Percentiles rank a stretch among this genome's conserved stretches.
phyloP scores from a whole-genome alignment of 1,284 basidiomycete genomes.

The Puccinia coronata region DNA sequence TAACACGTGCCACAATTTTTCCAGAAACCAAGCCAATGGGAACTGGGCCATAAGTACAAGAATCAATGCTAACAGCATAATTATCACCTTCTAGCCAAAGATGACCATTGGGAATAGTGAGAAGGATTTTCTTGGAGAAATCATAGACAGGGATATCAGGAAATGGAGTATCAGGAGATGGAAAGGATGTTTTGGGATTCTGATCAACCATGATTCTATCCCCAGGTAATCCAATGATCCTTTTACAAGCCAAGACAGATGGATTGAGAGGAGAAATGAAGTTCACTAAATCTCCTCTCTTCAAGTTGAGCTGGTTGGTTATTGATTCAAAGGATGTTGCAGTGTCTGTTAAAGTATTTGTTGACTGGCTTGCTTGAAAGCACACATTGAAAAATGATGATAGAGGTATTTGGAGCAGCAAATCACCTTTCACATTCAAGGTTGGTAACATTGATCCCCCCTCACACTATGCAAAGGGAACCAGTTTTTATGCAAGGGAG shows the following conservation, averaged over 20 bases:
- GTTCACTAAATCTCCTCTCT: constrained; percentile 38
- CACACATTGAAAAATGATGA: constrained; percentile 6
- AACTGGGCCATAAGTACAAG: constrained; percentile 44
- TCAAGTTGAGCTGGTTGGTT: background rate
- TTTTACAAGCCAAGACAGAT: constrained; percentile 43
- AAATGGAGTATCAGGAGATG: background rate
- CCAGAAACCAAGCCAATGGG: constrained; percentile 42
- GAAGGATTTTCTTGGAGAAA: background rate
- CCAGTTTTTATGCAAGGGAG: too few species aligned
- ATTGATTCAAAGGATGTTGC: background rate
- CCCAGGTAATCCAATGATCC: constrained; percentile 40
- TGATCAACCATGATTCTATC: constrained; percentile 41
- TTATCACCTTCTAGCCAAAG: constrained; percentile 49
- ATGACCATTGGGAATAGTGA: constrained; percentile 43
- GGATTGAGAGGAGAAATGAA: constrained; percentile 48
- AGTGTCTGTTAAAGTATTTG: too few species aligned
- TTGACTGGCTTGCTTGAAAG: background rate
- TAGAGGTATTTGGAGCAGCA: constrained; percentile 38
- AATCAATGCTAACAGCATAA: constrained; percentile 41
- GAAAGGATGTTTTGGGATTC: background rate
- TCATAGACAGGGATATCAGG: background rate
- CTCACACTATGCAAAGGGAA: constrained; percentile 49
- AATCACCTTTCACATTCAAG: constrained; percentile 44
- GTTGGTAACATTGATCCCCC: constrained; percentile 46
- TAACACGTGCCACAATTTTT: constrained; percentile 37